Base-by-base conservation (phyloP, 164 flowering plant species). In the Nelumbo lutea region DNA sequence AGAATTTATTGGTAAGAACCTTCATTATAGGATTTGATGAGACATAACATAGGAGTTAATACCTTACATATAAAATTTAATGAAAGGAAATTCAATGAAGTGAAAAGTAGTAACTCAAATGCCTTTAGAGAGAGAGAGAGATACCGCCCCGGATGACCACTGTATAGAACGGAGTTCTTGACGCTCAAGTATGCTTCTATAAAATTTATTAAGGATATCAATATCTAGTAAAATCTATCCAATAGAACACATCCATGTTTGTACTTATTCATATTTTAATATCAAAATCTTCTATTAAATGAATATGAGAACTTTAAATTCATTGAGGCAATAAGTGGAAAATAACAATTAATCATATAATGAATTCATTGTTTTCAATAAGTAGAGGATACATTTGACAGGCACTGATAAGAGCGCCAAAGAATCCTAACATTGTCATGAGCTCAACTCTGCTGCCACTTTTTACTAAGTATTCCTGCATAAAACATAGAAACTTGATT, bases 401-500 rank as follows among this genome's bases (percentile, higher is more conserved):
- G 66, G 86, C 93, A 75, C 98, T 88, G 73, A 91, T 61, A 65
- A 94, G 76, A 63, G 93, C 97, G 79, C 98, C 98, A 81, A 94
- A 91, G 10, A 86, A 14, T 38, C 98, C 98, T 73, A 94, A 70
- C 89, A 94, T 84, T 64, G 88, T 85, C 98, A 94, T 89, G 56
- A 94, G 90, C 78, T 94, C 98, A 67, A 87, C 74, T 79, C 90
- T 85, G 69, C 90, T 96, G 6, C 88, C 96, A 72, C 75, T 86
- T 80, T 88, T 94, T 74, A 94, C 97, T 69, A 94, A 78, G 82
- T 79, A 94, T 73, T 94, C 98, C 98, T 91, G 91, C 74, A 83
- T 13, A 57, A 59, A 43, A 27, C 27, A 27, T 27, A 27, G 27
- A 27, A 27, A 27, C 27, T 27, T 27, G 27, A 27, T 27, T 27